Percentiles rank a stretch among this genome's conserved stretches.
phyloP scores from a whole-genome alignment of 352 stramenopile genomes.

The Globisporangium barbulae region DNA sequence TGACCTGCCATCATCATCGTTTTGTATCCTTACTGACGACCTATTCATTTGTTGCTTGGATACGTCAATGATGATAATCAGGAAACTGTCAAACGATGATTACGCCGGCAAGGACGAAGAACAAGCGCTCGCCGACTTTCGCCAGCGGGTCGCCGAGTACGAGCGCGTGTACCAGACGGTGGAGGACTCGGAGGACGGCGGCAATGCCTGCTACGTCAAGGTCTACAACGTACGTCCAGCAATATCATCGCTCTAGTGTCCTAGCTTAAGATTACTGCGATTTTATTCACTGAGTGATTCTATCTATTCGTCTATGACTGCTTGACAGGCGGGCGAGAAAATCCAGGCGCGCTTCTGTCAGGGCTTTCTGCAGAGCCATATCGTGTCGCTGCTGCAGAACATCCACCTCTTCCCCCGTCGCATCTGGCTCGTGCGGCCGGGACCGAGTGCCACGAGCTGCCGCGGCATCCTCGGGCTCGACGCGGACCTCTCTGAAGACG shows the following conservation, averaged over 20 bases:
- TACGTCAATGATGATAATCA: slow-evolving; percentile 18
- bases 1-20: neutral
- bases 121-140: slow-evolving; percentile 87
- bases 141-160: slow-evolving; percentile 89
- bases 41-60: neutral
- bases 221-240: slow-evolving; percentile 78
- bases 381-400: slow-evolving; percentile 88
- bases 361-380: slow-evolving; percentile 84
- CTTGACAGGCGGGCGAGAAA: slow-evolving; percentile 79
- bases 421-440: slow-evolving; percentile 89
- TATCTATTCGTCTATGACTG: neutral
- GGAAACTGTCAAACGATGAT: slow-evolving; percentile 87
- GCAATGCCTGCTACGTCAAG: slow-evolving; percentile 90
- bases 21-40: slow-evolving; percentile 17
- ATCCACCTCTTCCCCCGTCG: slow-evolving; percentile 89
- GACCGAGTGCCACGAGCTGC: slow-evolving; percentile 73
- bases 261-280: too few relatives aligned
- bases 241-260: neutral
- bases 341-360: slow-evolving; percentile 87
- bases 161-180: slow-evolving; percentile 92
- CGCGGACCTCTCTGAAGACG: slow-evolving; percentile 79
- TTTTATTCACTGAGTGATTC: neutral
- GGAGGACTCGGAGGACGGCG: slow-evolving; percentile 78
- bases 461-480: slow-evolving; percentile 79
- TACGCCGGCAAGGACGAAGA: slow-evolving; percentile 85